A percentile compares a stretch with the other conserved stretches of the same genome.
phyloP scores from a whole-genome alignment of 176 grass and related monocot species.

The Phoenix dactylifera region DNA sequence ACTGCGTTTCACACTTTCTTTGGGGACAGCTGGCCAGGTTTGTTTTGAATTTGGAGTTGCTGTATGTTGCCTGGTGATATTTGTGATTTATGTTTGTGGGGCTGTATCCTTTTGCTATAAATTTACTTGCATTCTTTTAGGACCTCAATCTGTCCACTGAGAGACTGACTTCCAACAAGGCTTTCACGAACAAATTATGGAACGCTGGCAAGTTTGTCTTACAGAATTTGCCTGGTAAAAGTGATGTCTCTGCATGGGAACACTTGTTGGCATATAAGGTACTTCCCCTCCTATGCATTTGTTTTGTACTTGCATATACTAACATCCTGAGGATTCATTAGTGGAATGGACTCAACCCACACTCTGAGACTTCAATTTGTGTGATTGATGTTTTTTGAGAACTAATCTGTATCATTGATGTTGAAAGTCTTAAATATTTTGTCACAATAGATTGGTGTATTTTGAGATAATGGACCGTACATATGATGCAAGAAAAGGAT shows the following conservation, averaged over 20 bases:
- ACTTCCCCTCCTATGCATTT: not conserved
- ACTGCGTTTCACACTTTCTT: slow-evolving; percentile 85
- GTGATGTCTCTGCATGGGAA: slow-evolving; percentile 70
- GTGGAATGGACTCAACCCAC: too few relatives aligned
- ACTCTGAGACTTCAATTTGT: too few relatives aligned
- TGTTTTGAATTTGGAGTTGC: slow-evolving; percentile 8
- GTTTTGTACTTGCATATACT: too few relatives aligned
- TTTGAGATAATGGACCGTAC: too few relatives aligned
- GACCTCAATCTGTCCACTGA: slow-evolving; percentile 95
- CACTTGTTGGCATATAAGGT: slow-evolving; percentile 72
- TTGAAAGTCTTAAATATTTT: too few relatives aligned
- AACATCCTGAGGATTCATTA: too few relatives aligned
- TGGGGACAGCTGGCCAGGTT: slow-evolving; percentile 97
- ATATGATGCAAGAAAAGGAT: too few relatives aligned
- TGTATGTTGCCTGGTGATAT: not conserved
- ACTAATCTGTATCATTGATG: too few relatives aligned
- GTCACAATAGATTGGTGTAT: too few relatives aligned
- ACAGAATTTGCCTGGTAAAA: slow-evolving; percentile 91
- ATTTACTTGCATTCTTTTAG: slow-evolving; percentile 32
- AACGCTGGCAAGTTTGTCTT: slow-evolving; percentile 97
- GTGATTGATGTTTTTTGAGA: too few relatives aligned
- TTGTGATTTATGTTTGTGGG: slow-evolving; percentile 17
- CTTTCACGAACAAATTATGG: slow-evolving; percentile 99
- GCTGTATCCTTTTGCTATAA: slow-evolving; percentile 24
- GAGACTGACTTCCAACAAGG: slow-evolving; percentile 91